Conservation (phyloP, 352 stramenopile species). For the Pelagophyceae sp. region DNA sequence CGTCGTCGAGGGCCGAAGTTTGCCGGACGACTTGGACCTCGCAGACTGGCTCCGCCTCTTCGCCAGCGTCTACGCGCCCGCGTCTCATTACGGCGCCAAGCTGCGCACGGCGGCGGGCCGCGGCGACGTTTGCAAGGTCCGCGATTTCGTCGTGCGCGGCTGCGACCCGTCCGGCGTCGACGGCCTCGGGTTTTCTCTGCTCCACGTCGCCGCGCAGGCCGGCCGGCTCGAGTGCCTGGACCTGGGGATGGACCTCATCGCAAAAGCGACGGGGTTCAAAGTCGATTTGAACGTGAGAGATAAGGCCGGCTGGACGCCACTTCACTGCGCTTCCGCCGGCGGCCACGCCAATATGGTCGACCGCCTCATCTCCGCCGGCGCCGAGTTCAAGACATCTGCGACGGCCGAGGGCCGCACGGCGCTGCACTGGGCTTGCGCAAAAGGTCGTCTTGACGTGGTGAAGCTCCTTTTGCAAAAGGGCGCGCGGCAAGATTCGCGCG, state of each 20-base stretch:
- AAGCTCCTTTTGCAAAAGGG: neutral
- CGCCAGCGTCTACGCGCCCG: neutral
- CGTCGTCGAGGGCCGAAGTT: too few relatives aligned
- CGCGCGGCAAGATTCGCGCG: neutral
- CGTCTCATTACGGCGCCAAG: neutral
- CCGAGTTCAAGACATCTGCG: neutral
- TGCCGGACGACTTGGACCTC: neutral
- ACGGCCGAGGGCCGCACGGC: neutral
- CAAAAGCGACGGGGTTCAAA: too few relatives aligned
- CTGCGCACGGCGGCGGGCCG: neutral
- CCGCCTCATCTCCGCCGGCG: neutral
- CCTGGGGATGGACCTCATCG: neutral
- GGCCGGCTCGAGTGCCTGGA: neutral
- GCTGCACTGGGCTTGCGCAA: conserved; percentile 4
- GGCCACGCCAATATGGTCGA: neutral
- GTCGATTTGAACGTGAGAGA: neutral
- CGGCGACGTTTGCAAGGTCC: neutral
- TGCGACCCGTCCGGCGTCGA: neutral
- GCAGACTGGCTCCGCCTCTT: neutral
- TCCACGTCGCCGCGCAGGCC: neutral
- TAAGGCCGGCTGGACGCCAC: neutral
- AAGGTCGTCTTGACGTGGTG: neutral
- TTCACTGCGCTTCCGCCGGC: neutral
- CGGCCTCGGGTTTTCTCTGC: neutral
- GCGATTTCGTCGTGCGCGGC: neutral